phyloP scores from a whole-genome alignment of 768 basidiomycete genomes.

The Podaxis sp. region DNA sequence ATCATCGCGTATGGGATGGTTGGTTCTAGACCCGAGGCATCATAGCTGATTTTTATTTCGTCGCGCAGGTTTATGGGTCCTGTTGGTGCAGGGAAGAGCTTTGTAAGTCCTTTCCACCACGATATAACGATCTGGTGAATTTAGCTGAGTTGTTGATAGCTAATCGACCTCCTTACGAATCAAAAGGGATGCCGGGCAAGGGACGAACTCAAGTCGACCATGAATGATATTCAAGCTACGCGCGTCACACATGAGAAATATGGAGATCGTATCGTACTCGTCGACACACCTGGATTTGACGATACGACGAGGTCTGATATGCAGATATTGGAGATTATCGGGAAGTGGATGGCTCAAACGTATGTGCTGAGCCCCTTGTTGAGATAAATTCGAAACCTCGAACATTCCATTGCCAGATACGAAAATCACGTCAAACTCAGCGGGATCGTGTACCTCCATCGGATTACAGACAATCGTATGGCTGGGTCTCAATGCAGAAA shows the following conservation, averaged over 20 bases:
- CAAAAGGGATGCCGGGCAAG: not conserved
- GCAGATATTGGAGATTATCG: constrained; percentile 5
- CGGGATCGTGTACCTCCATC: constrained; percentile 45
- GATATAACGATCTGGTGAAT: not conserved
- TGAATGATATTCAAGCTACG: not conserved
- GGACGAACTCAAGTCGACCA: not conserved
- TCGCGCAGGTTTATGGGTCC: constrained; percentile 7
- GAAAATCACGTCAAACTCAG: constrained; percentile 9
- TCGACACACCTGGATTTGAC: constrained; percentile 16
- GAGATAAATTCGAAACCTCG: too few species aligned
- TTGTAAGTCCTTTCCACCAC: not conserved
- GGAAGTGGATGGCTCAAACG: constrained; percentile 6
- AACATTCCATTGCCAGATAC: not conserved
- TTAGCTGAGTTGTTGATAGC: not conserved
- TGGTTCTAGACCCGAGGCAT: not conserved
- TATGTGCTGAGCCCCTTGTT: not conserved
- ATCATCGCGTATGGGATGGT: constrained; percentile 1
- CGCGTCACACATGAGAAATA: constrained; percentile 9
- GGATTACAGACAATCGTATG: constrained; percentile 42
- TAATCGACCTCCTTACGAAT: constrained; percentile 12
- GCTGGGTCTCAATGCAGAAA: constrained; percentile 41
- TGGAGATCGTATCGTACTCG: constrained; percentile 10
- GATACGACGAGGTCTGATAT: constrained; percentile 1
- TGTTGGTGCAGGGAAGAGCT: constrained; percentile 16
- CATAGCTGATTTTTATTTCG: not conserved